Evolutionary conservation across 2,329 filamentous ascomycete species (phyloP).

Genomic region (Alternaria gaisen): DNA sequence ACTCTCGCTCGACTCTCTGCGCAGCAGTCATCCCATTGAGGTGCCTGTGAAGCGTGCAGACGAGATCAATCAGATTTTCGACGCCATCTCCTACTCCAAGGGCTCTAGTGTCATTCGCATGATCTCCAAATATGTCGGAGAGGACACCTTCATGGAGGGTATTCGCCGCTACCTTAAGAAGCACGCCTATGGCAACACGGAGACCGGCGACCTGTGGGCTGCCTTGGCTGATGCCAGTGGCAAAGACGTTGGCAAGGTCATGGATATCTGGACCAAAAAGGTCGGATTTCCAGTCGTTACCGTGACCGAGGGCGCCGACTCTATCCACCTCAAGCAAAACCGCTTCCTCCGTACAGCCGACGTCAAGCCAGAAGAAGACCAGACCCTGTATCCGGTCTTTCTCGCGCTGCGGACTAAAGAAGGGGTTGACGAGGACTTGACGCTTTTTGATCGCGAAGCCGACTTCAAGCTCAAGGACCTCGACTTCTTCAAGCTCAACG

Average conservation of each 20-base stretch:
- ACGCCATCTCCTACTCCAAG: conserved; percentile 97
- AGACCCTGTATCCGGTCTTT: conserved; percentile 88
- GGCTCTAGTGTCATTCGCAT: conserved; percentile 95
- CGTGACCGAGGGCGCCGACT: conserved; percentile 77
- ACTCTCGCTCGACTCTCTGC: conserved; percentile 84
- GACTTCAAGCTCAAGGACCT: conserved; percentile 79
- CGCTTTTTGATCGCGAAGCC: conserved; percentile 75
- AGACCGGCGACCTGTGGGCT: conserved; percentile 89
- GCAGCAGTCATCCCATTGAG: conserved; percentile 96
- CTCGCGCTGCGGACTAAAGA: conserved; percentile 83
- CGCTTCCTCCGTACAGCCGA: conserved; percentile 92
- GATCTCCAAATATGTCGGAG: conserved; percentile 94
- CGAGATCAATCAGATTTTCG: conserved; percentile 98
- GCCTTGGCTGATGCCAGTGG: conserved; percentile 87
- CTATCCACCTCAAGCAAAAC: conserved; percentile 91
- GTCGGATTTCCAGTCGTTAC: conserved; percentile 92
- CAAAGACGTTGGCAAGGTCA: conserved; percentile 87
- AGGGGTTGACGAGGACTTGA: conserved; percentile 80
- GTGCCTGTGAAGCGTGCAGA: conserved; percentile 94
- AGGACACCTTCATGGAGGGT: conserved; percentile 91
- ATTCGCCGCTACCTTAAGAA: conserved; percentile 92
- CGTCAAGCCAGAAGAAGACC: conserved; percentile 90
- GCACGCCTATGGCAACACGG: conserved; percentile 95
- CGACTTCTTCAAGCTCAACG: conserved; percentile 97
- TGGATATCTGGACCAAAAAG: conserved; percentile 97